Evolutionary conservation across 2,329 filamentous ascomycete genomes (phyloP).

Genomic region (Nemania sp.): DNA sequence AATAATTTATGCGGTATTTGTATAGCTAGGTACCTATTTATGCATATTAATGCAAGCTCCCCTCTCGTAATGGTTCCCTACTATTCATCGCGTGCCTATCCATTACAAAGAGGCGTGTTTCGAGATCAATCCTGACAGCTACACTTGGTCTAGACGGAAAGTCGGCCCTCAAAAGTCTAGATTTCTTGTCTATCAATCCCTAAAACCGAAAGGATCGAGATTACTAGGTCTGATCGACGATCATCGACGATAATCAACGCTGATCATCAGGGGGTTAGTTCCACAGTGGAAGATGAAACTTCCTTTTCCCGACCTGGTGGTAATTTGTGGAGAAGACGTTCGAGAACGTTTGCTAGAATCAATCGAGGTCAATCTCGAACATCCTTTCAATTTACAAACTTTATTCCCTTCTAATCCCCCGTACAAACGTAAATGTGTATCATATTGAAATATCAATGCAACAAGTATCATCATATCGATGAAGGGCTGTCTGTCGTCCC

Average conservation of each 20-base stretch:
- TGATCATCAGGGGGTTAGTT: slow-evolving; percentile 22
- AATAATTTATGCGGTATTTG: neutral
- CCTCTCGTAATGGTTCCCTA: too few species aligned
- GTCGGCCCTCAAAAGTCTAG: slow-evolving; percentile 12
- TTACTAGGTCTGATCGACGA: slow-evolving; percentile 18
- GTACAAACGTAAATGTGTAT: neutral
- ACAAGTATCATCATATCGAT: neutral
- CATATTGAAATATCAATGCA: neutral
- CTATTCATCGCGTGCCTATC: neutral
- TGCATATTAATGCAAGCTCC: neutral
- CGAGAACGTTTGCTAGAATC: slow-evolving; percentile 23
- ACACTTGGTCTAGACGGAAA: neutral
- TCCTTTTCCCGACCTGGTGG: slow-evolving; percentile 25
- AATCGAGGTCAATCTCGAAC: neutral
- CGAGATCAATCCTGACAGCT: neutral
- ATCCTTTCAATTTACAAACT: neutral
- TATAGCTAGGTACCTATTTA: neutral
- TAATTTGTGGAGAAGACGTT: slow-evolving; percentile 33
- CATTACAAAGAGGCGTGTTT: too few species aligned
- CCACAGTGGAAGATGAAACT: slow-evolving; percentile 32
- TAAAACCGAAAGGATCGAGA: slow-evolving; percentile 22
- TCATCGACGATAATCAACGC: slow-evolving; percentile 26
- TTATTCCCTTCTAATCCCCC: neutral
- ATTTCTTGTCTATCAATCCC: neutral
- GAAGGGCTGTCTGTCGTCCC: neutral